Evolutionary conservation across 1,284 basidiomycete species (phyloP).

Genomic region (Bondarzewia mesenterica): DNA sequence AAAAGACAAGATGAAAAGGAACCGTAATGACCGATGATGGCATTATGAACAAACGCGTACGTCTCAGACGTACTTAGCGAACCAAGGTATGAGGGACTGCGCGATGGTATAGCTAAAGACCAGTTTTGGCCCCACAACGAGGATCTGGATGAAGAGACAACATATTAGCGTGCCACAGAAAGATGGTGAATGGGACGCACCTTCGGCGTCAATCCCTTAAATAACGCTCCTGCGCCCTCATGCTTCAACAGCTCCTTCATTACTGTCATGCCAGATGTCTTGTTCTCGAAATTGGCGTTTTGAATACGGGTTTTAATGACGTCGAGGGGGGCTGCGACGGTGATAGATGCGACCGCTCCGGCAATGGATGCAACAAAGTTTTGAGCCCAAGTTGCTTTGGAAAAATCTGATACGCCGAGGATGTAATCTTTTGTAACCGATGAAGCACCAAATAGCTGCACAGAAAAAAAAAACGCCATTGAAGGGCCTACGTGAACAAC

Average conservation of each 20-base stretch:
- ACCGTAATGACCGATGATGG: not conserved
- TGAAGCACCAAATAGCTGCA: constrained; percentile 90
- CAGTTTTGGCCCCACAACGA: constrained; percentile 96
- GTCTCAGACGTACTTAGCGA: constrained; percentile 74
- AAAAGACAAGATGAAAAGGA: not conserved
- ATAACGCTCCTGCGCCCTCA: constrained; percentile 84
- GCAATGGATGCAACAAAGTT: constrained; percentile 93
- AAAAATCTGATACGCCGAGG: constrained; percentile 86
- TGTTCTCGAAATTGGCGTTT: constrained; percentile 94
- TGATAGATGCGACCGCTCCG: constrained; percentile 93
- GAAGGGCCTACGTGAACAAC: not conserved
- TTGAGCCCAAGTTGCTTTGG: constrained; percentile 89
- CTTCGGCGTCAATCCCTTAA: constrained; percentile 96
- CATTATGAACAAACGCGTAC: not conserved
- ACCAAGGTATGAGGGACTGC: constrained; percentile 91
- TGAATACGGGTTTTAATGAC: constrained; percentile 97
- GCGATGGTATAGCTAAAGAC: constrained; percentile 98
- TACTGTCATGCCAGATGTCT: constrained; percentile 83
- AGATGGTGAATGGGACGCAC: constrained; percentile 34
- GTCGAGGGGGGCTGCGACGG: constrained; percentile 93
- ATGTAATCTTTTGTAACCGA: constrained; percentile 92
- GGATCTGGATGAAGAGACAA: too few species aligned
- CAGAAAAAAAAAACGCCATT: not conserved
- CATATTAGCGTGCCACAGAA: too few species aligned
- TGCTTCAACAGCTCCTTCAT: constrained; percentile 84